Evolutionary conservation across 352 stramenopile species (phyloP).

Genomic region (Phytopythium vexans): DNA sequence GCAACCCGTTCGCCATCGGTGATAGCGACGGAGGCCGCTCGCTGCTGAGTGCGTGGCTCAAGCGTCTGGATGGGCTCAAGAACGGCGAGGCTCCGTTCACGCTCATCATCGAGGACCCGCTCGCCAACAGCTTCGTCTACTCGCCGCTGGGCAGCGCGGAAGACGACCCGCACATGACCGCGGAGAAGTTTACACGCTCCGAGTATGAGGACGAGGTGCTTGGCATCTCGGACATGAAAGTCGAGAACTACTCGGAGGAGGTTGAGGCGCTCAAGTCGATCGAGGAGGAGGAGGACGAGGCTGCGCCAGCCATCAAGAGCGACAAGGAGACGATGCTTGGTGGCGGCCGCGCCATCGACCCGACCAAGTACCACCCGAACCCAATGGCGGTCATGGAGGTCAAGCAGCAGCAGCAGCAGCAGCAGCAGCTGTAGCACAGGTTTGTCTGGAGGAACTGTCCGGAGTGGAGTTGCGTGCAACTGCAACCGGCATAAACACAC

Average conservation of each 20-base stretch:
- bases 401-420: conserved; percentile 34
- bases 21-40: conserved; percentile 71
- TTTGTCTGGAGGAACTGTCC: background rate
- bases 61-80: conserved; percentile 48
- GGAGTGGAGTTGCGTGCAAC: background rate
- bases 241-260: conserved; percentile 70
- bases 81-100: conserved; percentile 81
- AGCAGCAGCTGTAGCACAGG: conserved; percentile 15
- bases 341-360: conserved; percentile 44
- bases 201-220: conserved; percentile 91
- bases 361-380: conserved; percentile 63
- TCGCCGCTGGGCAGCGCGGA: conserved; percentile 47
- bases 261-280: conserved; percentile 13
- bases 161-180: conserved; percentile 56
- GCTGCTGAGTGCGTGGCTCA: conserved; percentile 49
- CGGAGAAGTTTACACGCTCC: conserved; percentile 86
- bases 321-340: conserved; percentile 64
- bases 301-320: conserved; percentile 32
- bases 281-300: conserved; percentile 31
- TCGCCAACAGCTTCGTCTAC: conserved; percentile 92
- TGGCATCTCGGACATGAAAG: conserved; percentile 92
- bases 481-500: background rate
- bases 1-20: conserved; percentile 82
- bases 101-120: conserved; percentile 85
- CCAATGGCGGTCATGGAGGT: conserved; percentile 57